phyloP scores from a whole-genome alignment of 345 rosid genomes.

The Salix exigua region DNA sequence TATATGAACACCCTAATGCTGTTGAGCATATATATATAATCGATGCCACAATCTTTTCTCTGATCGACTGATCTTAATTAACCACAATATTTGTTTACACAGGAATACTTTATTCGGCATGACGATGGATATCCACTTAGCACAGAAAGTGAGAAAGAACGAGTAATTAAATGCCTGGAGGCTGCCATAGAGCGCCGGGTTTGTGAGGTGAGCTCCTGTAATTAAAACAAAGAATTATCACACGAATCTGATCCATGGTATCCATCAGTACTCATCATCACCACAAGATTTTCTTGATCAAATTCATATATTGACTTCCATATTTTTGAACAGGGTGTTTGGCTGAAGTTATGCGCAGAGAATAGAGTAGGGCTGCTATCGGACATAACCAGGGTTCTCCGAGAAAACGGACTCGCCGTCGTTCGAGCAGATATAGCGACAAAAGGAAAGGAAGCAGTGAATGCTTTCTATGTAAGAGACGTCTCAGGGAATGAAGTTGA shows the following conservation, averaged over 20 bases:
- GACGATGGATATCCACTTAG: conserved; percentile 30
- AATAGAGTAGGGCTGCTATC: conserved; percentile 59
- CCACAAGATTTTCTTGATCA: neutral
- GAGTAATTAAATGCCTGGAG: conserved; percentile 50
- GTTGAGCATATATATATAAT: neutral
- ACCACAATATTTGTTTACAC: neutral
- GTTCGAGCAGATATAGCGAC: conserved; percentile 70
- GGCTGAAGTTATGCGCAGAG: conserved; percentile 52
- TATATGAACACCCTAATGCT: neutral
- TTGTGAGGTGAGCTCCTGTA: conserved; percentile 36
- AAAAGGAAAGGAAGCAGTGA: conserved; percentile 48
- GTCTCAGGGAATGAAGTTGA: conserved; percentile 53
- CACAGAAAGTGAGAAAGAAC: conserved; percentile 36
- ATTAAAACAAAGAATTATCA: neutral
- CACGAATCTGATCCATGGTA: neutral
- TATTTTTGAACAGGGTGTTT: conserved; percentile 43
- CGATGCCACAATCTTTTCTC: neutral
- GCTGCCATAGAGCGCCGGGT: conserved; percentile 54
- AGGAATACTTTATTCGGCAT: conserved; percentile 41
- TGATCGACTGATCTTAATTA: neutral
- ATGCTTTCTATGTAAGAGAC: conserved; percentile 54
- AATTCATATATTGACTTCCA: neutral
- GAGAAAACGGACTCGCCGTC: conserved; percentile 62
- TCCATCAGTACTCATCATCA: neutral
- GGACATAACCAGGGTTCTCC: conserved; percentile 58